Evolutionary conservation across 208 protist species (phyloP), one percentile per base, ranked within the genome.

Genomic region (Leishmania aethiopica): DNA sequence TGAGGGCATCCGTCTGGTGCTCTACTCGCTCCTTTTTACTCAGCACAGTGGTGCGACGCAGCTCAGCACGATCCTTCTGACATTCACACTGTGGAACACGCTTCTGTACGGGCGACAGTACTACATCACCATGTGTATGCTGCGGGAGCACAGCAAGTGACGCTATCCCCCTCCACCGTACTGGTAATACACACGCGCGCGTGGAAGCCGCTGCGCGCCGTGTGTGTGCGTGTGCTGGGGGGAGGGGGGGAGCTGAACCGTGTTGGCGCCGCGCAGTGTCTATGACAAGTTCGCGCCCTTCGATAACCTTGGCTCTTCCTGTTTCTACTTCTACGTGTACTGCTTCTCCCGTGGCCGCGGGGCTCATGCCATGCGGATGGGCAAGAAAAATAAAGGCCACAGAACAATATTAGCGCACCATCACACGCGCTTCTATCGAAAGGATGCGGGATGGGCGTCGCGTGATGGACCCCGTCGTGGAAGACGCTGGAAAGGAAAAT

Each of bases 61-160:
- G 69, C 28, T 87, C 5, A 90, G 92, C 83, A 96, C 93, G 2
- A 89, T 96, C 37, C 45, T 86, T 25, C 89, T 96, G 57, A 89
- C 89, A n/a, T 86, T 94, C 40, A 84, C 91, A 64, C 37, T 80
- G 8, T 89, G 84, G 78, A 94, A 93, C 80, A 83, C 80, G 8
- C 78, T 80, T 8, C 70, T 90, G 42, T 93, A 94, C 77, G 88
- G 88, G 59, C 81, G 85, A 22, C 86, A 90, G 72, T 96, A 90
- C 75, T 90, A 94, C 79, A 81, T 80, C 8, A 93, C 87, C n/a
- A 88, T 75, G 82, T 80, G 84, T n/a, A 79, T 87, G 62, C 74
- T 89, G 78, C 79, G 80, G 28, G 82, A 80, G 35, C 73, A 87
- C 70, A 83, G 79, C 71, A 86, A 85, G 76, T 86, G 80, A 72